Base-by-base conservation (phyloP, 768 basidiomycete genomes). In the Trametopsis cervina region DNA sequence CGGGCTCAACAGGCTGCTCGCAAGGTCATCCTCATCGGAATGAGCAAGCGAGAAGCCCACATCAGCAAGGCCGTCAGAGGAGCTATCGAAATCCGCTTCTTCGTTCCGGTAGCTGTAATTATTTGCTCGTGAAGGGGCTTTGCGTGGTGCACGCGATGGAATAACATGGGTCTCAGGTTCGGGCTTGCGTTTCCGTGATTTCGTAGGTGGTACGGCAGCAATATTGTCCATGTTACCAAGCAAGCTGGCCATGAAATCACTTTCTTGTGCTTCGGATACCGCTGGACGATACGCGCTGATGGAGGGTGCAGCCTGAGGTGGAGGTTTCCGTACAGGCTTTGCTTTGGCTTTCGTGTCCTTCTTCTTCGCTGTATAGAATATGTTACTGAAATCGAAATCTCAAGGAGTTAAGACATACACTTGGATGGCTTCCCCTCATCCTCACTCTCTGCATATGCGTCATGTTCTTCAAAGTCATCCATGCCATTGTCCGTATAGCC, bases 401-500 rank as follows among this genome's bases (percentile, higher is more conserved):
- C 4, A 39, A 44, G 18, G n/a, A 40, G 13, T 49, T 3, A 6
- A 44, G 15, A 21, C 55, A 11, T 74, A 60, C 66, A 72, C 58
- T 68, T 72, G 51, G 55, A 68, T 24, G 68, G 66, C 4, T 67
- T 67, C 15, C 65, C 69, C 5, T 80, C 81, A 36, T 77, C 77
- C 44, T 80, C 81, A 7, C 82, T 77, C 5, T 75, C 73, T 23
- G 75, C 76, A n/a, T 77, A 74, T 40, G 76, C 72, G 23, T 75
- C 72, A 7, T 70, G 77, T 22, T 74, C 76, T 25, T 76, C 78
- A 85, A 90, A 97, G 59, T 95, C 93, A 50, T 98, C 96, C 82
- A 92, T 84, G 4, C 96, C 96, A 60, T 96, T 90, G 69, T 99
- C 96, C 63, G 85, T 83, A 58, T 99, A 98, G 4, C 91, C 96